phyloP scores from a whole-genome alignment of 2,329 filamentous ascomycete species.

The Xylariomycetidae sp. region DNA sequence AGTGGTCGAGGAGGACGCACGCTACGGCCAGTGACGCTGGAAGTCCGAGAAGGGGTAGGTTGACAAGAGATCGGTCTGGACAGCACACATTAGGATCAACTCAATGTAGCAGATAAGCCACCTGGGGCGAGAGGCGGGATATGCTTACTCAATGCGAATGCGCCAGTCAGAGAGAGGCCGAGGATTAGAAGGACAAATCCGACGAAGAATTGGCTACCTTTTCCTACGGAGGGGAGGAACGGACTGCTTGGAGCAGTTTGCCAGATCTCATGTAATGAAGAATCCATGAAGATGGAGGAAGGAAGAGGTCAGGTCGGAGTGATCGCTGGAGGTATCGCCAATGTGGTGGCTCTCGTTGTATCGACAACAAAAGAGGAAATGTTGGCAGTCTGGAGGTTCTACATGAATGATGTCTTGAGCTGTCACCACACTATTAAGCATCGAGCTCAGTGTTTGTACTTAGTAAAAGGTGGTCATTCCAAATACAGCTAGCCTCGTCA shows the following conservation, averaged over 20 bases:
- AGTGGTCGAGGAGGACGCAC: slow-evolving; percentile 50
- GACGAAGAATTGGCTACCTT: slow-evolving; percentile 78
- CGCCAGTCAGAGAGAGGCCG: slow-evolving; percentile 67
- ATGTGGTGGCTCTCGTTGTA: slow-evolving; percentile 2
- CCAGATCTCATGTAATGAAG: slow-evolving; percentile 85
- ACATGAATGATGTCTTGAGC: too few relatives aligned
- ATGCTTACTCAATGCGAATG: slow-evolving; percentile 79
- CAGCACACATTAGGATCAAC: slow-evolving; percentile 13
- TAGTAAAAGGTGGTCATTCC: too few relatives aligned
- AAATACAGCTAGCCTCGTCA: too few relatives aligned
- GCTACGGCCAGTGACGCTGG: slow-evolving; percentile 86
- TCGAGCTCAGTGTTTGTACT: too few relatives aligned
- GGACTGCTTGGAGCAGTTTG: slow-evolving; percentile 84
- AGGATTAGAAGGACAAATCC: slow-evolving; percentile 71
- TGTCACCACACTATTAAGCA: too few relatives aligned
- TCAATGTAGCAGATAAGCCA: slow-evolving; percentile 1
- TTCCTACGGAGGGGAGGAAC: slow-evolving; percentile 74
- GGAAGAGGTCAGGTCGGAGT: too few relatives aligned
- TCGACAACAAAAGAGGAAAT: too few relatives aligned
- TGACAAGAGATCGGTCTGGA: slow-evolving; percentile 75
- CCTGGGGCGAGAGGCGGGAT: neutral
- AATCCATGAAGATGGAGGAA: slow-evolving; percentile 57
- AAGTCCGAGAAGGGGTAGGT: slow-evolving; percentile 71
- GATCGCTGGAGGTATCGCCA: too few relatives aligned
- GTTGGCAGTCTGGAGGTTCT: too few relatives aligned